A percentile compares a stretch with the other conserved stretches of the same genome.
Evolutionary conservation across 805 yeast genomes (phyloP).

Genomic region (Saccharomycopsis schoenii): DNA sequence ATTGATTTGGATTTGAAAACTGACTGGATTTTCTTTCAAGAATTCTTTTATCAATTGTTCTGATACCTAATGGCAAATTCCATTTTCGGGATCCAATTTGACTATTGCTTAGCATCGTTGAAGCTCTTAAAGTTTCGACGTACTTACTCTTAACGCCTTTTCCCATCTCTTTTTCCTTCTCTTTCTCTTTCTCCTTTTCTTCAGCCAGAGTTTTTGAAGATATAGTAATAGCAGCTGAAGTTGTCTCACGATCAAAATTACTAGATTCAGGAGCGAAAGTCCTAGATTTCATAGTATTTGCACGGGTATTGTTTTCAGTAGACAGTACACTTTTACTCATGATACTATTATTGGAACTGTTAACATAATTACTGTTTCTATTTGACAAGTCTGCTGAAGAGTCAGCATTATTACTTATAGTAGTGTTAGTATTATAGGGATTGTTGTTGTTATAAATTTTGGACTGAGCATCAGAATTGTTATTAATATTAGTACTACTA

Average conservation of each 20-base stretch:
- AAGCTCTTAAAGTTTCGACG: conserved; percentile 13
- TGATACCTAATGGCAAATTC: conserved; percentile 16
- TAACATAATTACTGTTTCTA: background rate
- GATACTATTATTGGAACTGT: background rate
- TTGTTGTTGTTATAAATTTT: too few species aligned
- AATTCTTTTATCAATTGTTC: conserved; percentile 5
- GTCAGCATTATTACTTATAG: background rate
- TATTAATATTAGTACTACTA: background rate
- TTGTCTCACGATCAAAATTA: background rate
- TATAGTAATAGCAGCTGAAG: background rate
- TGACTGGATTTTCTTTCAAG: conserved; percentile 4
- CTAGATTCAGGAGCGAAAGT: background rate
- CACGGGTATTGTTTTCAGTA: background rate
- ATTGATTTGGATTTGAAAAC: background rate
- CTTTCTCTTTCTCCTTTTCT: background rate
- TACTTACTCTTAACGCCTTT: conserved; percentile 2
- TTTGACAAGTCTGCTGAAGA: background rate
- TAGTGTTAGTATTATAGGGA: background rate
- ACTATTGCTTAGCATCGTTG: conserved; percentile 12
- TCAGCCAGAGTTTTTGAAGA: background rate
- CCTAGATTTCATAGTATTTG: background rate
- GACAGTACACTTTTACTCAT: background rate
- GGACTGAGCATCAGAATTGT: background rate
- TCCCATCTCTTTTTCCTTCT: background rate
- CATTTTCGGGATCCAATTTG: conserved; percentile 5